These are phyloP conservation scores for Backusella westeae DNA, from an alignment of 192 early-diverging fungal genomes.

Conservation along the genomic window DNA sequence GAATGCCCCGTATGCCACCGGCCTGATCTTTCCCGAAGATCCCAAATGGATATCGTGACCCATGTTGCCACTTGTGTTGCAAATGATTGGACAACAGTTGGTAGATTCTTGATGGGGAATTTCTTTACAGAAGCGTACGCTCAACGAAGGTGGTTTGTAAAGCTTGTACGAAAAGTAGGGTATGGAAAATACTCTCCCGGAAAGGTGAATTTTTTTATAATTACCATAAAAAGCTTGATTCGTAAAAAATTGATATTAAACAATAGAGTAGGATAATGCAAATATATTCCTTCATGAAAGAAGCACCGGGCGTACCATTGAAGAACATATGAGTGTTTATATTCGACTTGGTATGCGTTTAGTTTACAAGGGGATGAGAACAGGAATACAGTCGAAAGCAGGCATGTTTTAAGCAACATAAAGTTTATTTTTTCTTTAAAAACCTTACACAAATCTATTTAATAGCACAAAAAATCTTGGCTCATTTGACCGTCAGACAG, in stretches of 20 bases:
- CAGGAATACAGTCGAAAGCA: constrained; percentile 40
- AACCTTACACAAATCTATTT: too few relatives aligned
- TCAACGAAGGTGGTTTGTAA: constrained; percentile 56
- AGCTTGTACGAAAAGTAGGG: constrained; percentile 36
- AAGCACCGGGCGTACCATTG: constrained; percentile 58
- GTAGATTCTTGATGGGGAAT: constrained; percentile 70
- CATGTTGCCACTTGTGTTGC: constrained; percentile 75
- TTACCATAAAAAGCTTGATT: background rate
- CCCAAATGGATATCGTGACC: constrained; percentile 70
- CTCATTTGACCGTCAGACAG: constrained; percentile 59
- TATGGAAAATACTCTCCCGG: constrained; percentile 47
- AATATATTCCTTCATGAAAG: constrained; percentile 80
- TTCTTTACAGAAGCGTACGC: constrained; percentile 77
- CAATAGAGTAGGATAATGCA: constrained; percentile 47
- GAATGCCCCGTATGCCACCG: constrained; percentile 72
- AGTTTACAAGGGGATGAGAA: constrained; percentile 63
- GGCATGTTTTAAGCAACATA: constrained; percentile 1
- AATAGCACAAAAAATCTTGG: constrained; percentile 42
- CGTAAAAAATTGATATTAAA: background rate
- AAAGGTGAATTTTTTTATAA: background rate
- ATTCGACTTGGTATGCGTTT: constrained; percentile 77
- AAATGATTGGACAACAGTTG: constrained; percentile 63
- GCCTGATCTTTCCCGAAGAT: constrained; percentile 42
- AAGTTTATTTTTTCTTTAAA: too few relatives aligned
- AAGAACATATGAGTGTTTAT: constrained; percentile 79